These are phyloP conservation scores for Colletotrichum sublineola DNA, from an alignment of 2,329 filamentous ascomycete genomes.

Conservation along the genomic window DNA sequence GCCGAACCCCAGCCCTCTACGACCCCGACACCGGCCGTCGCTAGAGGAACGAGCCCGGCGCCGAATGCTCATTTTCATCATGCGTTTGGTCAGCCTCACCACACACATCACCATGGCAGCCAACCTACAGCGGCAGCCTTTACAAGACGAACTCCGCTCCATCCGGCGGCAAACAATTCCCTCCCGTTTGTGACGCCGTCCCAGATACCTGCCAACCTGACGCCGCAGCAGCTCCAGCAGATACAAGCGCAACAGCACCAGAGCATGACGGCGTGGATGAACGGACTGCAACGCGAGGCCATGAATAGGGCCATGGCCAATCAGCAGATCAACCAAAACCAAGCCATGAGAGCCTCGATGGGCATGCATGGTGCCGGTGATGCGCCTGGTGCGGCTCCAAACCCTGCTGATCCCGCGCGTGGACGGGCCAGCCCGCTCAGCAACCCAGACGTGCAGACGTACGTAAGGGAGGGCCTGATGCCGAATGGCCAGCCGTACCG, in stretches of 20 bases:
- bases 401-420: conserved; percentile 44
- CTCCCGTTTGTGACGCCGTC: conserved; percentile 51
- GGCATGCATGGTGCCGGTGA: conserved; percentile 59
- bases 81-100: conserved; percentile 45
- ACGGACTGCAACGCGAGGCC: conserved; percentile 62
- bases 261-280: conserved; percentile 60
- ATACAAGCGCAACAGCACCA: conserved; percentile 54
- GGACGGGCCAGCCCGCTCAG: conserved; percentile 50
- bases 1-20: conserved; percentile 47
- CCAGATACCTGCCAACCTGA: conserved; percentile 45
- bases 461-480: conserved; percentile 38
- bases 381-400: conserved; percentile 43
- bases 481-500: conserved; percentile 43
- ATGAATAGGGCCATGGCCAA: conserved; percentile 56
- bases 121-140: conserved; percentile 48
- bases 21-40: conserved; percentile 45
- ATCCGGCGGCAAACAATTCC: conserved; percentile 46
- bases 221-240: conserved; percentile 43
- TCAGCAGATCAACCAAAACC: conserved; percentile 61
- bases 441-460: conserved; percentile 40
- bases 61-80: conserved; percentile 35
- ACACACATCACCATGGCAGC: conserved; percentile 45
- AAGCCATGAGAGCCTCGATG: conserved; percentile 56
- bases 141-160: conserved; percentile 49
- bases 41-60: conserved; percentile 45